Conservation (phyloP, 2,329 filamentous ascomycete species). For the Karstenula rhodostoma region DNA sequence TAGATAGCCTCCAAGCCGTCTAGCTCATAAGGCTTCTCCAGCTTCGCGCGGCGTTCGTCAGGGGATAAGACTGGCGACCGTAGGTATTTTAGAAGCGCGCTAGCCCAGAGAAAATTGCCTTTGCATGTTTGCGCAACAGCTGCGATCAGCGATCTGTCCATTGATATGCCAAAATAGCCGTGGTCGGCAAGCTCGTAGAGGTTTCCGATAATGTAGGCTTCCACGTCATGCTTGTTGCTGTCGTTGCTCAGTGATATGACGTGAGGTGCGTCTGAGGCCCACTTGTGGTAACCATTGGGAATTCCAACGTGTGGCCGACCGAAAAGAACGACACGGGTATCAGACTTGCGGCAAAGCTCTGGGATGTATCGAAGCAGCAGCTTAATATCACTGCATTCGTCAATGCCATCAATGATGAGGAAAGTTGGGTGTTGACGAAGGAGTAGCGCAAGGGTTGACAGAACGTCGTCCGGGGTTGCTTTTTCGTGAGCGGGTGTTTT, state of each 20-base stretch:
- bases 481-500: conserved; percentile 33
- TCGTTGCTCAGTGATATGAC: conserved; percentile 28
- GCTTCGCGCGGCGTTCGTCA: conserved; percentile 30
- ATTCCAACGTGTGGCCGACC: conserved; percentile 35
- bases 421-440: conserved; percentile 42
- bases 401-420: conserved; percentile 40
- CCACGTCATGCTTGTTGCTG: conserved; percentile 31
- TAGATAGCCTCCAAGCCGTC: conserved; percentile 34
- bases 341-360: conserved; percentile 34
- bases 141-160: conserved; percentile 33
- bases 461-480: conserved; percentile 38
- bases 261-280: conserved; percentile 37
- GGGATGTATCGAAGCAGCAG: conserved; percentile 30
- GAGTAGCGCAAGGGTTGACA: conserved; percentile 34
- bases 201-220: conserved; percentile 25
- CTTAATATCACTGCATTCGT: conserved; percentile 34
- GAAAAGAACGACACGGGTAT: conserved; percentile 36
- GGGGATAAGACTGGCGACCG: conserved; percentile 34
- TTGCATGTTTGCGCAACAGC: conserved; percentile 28
- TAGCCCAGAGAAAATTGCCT: conserved; percentile 42
- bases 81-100: conserved; percentile 32
- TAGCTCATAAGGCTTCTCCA: conserved; percentile 29
- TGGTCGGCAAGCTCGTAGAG: conserved; percentile 37
- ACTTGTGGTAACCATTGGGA: conserved; percentile 39
- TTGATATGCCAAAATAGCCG: conserved; percentile 40